Evolutionary conservation across 116 monocot genomes (phyloP).

Genomic region (Cymodocea nodosa): DNA sequence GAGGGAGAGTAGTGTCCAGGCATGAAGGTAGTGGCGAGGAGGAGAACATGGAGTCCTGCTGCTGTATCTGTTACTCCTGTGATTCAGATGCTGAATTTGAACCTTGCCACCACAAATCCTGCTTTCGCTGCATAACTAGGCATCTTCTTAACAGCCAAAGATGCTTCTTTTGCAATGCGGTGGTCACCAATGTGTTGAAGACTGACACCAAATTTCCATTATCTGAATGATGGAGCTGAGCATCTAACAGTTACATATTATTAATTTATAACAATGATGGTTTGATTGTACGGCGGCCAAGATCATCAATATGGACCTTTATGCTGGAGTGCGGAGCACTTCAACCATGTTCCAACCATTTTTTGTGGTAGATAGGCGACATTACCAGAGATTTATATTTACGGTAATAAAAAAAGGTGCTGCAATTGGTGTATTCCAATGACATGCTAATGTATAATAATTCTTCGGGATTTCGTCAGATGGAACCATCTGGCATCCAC

Average conservation of each 20-base stretch:
- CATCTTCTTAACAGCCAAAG: slow-evolving; percentile 83
- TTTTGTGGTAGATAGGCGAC: background rate
- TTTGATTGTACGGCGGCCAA: background rate
- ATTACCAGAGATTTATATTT: slow-evolving; percentile 7
- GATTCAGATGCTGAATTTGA: slow-evolving; percentile 58
- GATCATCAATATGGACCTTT: slow-evolving; percentile 1
- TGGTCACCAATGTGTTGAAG: slow-evolving; percentile 42
- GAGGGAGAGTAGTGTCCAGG: slow-evolving; percentile 9
- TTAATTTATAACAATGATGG: background rate
- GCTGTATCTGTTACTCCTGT: slow-evolving; percentile 81
- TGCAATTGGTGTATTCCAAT: slow-evolving; percentile 2
- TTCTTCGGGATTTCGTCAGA: background rate
- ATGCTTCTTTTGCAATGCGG: slow-evolving; percentile 96
- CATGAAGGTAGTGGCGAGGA: slow-evolving; percentile 29
- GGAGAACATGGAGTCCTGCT: slow-evolving; percentile 33
- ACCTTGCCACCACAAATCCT: slow-evolving; percentile 81
- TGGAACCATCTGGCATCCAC: slow-evolving; percentile 1
- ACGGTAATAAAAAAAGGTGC: slow-evolving; percentile 3
- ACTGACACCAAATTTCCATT: background rate
- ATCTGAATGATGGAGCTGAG: background rate
- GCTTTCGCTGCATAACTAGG: slow-evolving; percentile 77
- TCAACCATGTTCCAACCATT: slow-evolving; percentile 1
- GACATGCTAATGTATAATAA: slow-evolving; percentile 6
- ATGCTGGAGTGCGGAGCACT: slow-evolving; percentile 1
- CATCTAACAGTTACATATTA: background rate